Evolutionary conservation across 163 green algal genomes (phyloP), one percentile per base, ranked within the genome.

Genomic region (Volvox carteri): DNA sequence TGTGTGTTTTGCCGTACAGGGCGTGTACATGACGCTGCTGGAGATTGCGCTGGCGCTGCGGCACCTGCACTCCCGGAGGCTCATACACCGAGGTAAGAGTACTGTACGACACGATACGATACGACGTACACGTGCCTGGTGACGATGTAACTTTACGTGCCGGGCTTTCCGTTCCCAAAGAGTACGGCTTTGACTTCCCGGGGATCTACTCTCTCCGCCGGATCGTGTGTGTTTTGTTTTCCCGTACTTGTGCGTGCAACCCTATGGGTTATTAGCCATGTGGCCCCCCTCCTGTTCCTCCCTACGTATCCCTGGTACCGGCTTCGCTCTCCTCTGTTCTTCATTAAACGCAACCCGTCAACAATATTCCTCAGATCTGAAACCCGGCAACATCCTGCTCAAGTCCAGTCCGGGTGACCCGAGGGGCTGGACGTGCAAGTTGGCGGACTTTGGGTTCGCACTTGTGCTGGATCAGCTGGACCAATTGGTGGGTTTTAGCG

Each of bases 311-410:
- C 35, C 60, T 52, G 42, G 12, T 8, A 12, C 25, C 41, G 42
- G 12, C 28, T 28, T 8, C 44, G 0, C 25, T 44, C 52, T 21
- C 52, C 18, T n/a, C n/a, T n/a, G n/a, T n/a, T n/a, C n/a, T n/a
- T n/a, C n/a, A n/a, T n/a, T n/a, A n/a, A n/a, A n/a, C n/a, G n/a
- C n/a, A n/a, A n/a, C n/a, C n/a, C n/a, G n/a, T n/a, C n/a, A n/a
- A n/a, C n/a, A n/a, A n/a, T n/a, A n/a, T n/a, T 42, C 33, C 50
- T n/a, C 70, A 75, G 79, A 86, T 42, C 35, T 86, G 19, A 89
- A 90, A 41, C 86, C 86, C 60, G 86, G 46, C 39, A 90, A 90
- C 86, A 39, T 90, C 23, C 86, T 90, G 46, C 86, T 90, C 70
- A 88, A 88, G 39, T 74, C 76, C n/a, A 75, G 35, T 14, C 68